A percentile compares a stretch with the other conserved stretches of the same genome.
Conservation (phyloP, 2,329 filamentous ascomycete genomes). For the Beauveria medogensis region DNA sequence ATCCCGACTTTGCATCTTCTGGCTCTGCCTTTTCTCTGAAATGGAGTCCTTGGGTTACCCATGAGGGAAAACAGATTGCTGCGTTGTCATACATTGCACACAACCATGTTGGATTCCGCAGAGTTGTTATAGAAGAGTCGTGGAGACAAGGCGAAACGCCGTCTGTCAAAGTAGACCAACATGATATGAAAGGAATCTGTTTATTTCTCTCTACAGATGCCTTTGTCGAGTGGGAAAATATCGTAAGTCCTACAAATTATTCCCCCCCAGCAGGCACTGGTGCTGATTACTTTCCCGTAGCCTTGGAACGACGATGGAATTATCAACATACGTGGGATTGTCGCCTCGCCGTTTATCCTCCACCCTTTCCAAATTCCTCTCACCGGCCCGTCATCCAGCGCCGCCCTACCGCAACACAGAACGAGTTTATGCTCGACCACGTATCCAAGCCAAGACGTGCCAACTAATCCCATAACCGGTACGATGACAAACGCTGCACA, state of each 20-base stretch:
- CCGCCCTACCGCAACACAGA: constrained; percentile 26
- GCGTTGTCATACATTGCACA: constrained; percentile 42
- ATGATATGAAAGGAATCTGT: constrained; percentile 41
- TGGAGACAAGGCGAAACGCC: constrained; percentile 30
- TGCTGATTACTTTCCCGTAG: constrained; percentile 21
- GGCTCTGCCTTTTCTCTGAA: constrained; percentile 42
- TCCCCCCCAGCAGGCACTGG: not conserved
- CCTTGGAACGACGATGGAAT: constrained; percentile 32
- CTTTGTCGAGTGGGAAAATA: constrained; percentile 48
- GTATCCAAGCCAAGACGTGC: constrained; percentile 29
- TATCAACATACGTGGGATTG: constrained; percentile 42
- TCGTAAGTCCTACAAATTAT: constrained; percentile 24
- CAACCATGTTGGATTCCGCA: constrained; percentile 48
- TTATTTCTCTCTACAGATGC: constrained; percentile 42
- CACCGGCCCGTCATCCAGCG: constrained; percentile 17
- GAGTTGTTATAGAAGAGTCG: constrained; percentile 31
- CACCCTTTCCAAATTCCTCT: constrained; percentile 44
- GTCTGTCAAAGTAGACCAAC: constrained; percentile 28
- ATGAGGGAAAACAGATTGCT: constrained; percentile 27
- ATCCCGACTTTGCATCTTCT: constrained; percentile 41
- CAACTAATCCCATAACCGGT: constrained; percentile 41
- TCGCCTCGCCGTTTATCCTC: constrained; percentile 42
- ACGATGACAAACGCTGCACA: constrained; percentile 14
- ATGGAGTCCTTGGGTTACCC: constrained; percentile 46
- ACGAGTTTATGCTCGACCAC: constrained; percentile 38